Conservation (phyloP, 306 rosid species). For the Inga oerstediana region DNA sequence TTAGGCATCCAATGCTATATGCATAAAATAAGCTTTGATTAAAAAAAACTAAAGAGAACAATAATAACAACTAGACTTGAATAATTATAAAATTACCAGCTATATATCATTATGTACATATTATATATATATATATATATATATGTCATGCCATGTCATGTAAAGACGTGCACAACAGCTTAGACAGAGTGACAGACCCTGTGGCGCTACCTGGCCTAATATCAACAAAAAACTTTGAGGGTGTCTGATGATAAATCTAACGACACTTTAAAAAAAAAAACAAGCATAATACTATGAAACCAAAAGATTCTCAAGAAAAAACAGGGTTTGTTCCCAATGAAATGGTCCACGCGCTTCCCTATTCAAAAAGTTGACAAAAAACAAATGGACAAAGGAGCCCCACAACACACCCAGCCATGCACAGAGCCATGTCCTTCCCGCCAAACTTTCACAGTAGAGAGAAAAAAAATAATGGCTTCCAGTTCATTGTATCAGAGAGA, state of each 20-base stretch:
- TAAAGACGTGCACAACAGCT: constrained; percentile 59
- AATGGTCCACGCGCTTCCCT: constrained; percentile 52
- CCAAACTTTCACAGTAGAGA: not conserved
- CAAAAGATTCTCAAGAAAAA: constrained; percentile 33
- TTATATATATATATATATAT: constrained; percentile 11
- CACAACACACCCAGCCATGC: constrained; percentile 26
- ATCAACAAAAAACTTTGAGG: constrained; percentile 58
- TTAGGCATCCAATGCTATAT: constrained; percentile 29
- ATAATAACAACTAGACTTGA: constrained; percentile 10
- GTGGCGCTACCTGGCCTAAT: constrained; percentile 61
- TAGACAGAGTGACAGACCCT: constrained; percentile 46
- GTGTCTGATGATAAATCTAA: constrained; percentile 38
- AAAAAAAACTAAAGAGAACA: not conserved
- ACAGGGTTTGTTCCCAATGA: constrained; percentile 45
- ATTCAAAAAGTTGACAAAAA: constrained; percentile 45
- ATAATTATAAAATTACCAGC: constrained; percentile 40
- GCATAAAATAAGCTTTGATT: not conserved
- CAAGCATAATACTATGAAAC: constrained; percentile 7
- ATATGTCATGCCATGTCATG: constrained; percentile 40
- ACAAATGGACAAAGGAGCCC: constrained; percentile 51
- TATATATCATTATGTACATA: constrained; percentile 58
- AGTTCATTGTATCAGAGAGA: constrained; percentile 32
- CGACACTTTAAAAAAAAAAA: not conserved
- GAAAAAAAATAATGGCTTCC: constrained; percentile 25
- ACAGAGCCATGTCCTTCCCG: constrained; percentile 26